Conservation (phyloP, 2,329 filamentous ascomycete genomes). For the Trichoderma aggressivum region DNA sequence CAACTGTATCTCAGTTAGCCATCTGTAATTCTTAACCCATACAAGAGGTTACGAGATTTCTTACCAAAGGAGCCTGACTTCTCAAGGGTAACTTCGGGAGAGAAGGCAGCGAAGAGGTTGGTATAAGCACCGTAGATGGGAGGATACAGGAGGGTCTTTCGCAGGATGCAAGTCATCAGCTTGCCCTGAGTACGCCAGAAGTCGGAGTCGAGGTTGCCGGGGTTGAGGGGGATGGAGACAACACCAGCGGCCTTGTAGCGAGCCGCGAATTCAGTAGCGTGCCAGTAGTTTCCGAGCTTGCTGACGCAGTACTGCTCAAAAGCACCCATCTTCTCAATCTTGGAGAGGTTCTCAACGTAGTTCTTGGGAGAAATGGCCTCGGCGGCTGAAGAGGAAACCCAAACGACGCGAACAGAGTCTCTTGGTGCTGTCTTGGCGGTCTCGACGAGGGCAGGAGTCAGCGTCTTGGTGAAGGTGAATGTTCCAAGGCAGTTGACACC, state of each 20-base stretch:
- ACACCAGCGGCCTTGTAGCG: conserved; percentile 30
- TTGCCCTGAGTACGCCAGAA: conserved; percentile 31
- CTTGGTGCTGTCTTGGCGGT: conserved; percentile 32
- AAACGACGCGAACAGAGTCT: conserved; percentile 31
- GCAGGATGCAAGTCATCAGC: background rate
- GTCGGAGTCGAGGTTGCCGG: conserved; percentile 39
- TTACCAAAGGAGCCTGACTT: conserved; percentile 8
- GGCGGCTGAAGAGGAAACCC: conserved; percentile 29
- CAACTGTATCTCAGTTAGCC: conserved; percentile 1
- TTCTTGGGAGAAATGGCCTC: background rate
- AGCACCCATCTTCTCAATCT: conserved; percentile 20
- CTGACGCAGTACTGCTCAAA: conserved; percentile 27
- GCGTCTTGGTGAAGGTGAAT: conserved; percentile 38
- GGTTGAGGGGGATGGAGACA: conserved; percentile 34
- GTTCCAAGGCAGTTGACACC: conserved; percentile 40
- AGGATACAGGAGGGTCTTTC: conserved; percentile 5
- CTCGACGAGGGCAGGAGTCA: conserved; percentile 34
- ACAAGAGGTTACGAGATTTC: background rate
- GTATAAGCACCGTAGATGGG: conserved; percentile 16
- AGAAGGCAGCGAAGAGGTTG: conserved; percentile 15
- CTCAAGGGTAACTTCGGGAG: conserved; percentile 6
- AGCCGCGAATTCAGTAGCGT: conserved; percentile 31
- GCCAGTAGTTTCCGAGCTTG: conserved; percentile 33
- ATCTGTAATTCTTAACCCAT: no score
- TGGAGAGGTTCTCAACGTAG: conserved; percentile 1